Percentiles rank a stretch among this genome's conserved stretches.
Evolutionary conservation across 768 basidiomycete genomes (phyloP).

Genomic region (Melanogaster broomeanus): DNA sequence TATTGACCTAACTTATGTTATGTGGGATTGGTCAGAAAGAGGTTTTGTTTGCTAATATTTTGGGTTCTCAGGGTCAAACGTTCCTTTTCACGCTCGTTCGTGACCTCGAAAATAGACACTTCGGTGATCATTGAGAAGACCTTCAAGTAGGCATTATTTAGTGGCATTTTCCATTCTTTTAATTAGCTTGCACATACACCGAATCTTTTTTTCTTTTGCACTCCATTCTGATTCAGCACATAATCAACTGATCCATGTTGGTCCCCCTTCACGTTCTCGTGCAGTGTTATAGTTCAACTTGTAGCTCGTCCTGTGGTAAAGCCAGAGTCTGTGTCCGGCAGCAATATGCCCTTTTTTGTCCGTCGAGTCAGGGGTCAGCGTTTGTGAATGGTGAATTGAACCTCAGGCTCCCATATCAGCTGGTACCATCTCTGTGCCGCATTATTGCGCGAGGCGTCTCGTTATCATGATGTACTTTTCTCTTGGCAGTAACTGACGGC

Average conservation of each 20-base stretch:
- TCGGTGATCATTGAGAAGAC: constrained; percentile 61
- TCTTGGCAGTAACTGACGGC: constrained; percentile 5
- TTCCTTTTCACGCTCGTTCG: constrained; percentile 59
- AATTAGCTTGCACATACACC: constrained; percentile 22
- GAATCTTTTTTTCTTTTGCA: constrained; percentile 5
- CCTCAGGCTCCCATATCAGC: constrained; percentile 3
- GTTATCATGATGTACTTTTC: too few species aligned
- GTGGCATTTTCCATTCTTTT: constrained; percentile 21
- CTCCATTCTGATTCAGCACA: constrained; percentile 6
- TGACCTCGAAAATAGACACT: constrained; percentile 54
- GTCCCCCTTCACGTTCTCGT: constrained; percentile 5
- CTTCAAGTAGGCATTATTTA: constrained; percentile 49
- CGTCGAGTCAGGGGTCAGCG: constrained; percentile 25
- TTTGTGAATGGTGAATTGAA: constrained; percentile 1
- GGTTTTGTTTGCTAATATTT: constrained; percentile 16
- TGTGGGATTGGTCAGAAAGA: background rate
- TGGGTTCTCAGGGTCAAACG: constrained; percentile 53
- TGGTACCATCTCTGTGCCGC: constrained; percentile 3
- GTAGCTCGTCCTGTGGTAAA: constrained; percentile 60
- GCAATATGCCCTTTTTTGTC: constrained; percentile 61
- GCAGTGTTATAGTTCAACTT: constrained; percentile 56
- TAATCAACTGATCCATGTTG: constrained; percentile 19
- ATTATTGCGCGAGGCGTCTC: constrained; percentile 12
- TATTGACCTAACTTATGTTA: constrained; percentile 1
- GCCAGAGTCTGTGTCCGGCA: constrained; percentile 52